These are phyloP conservation scores for Fistulina hepatica DNA, from an alignment of 1,284 basidiomycete species.

Conservation along the genomic window DNA sequence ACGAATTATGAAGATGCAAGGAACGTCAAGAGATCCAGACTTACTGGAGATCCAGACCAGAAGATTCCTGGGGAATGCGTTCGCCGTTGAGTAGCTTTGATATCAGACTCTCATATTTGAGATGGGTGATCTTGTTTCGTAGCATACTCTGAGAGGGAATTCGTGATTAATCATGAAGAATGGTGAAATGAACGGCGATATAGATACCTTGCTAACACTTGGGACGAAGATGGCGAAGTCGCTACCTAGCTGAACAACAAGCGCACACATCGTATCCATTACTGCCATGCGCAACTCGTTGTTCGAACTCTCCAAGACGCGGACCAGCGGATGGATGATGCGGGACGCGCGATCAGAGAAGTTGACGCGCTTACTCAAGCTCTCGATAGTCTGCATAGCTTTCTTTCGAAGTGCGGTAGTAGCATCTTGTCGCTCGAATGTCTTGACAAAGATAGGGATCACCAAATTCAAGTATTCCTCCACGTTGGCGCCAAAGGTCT, in stretches of 20 bases:
- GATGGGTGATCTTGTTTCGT: slow-evolving; percentile 51
- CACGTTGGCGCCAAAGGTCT: slow-evolving; percentile 92
- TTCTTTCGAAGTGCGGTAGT: slow-evolving; percentile 72
- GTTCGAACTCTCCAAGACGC: slow-evolving; percentile 71
- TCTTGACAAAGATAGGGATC: slow-evolving; percentile 88
- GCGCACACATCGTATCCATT: slow-evolving; percentile 89
- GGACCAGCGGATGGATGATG: slow-evolving; percentile 91
- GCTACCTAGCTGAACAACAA: slow-evolving; percentile 88
- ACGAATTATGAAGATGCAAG: slow-evolving; percentile 8
- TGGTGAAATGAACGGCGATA: not conserved
- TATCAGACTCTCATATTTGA: slow-evolving; percentile 83
- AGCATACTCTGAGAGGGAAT: slow-evolving; percentile 5
- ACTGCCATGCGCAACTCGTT: slow-evolving; percentile 82
- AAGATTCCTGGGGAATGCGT: slow-evolving; percentile 70
- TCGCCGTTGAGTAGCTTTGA: slow-evolving; percentile 89
- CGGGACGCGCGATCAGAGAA: slow-evolving; percentile 98
- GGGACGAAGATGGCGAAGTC: slow-evolving; percentile 98
- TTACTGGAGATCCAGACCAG: slow-evolving; percentile 48
- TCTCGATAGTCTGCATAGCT: slow-evolving; percentile 88
- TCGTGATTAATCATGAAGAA: slow-evolving; percentile 1
- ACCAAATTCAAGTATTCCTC: slow-evolving; percentile 98
- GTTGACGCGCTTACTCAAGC: slow-evolving; percentile 88
- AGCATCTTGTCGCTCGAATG: slow-evolving; percentile 80
- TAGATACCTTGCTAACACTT: slow-evolving; percentile 84
- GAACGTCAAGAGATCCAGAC: slow-evolving; percentile 17